Evolutionary conservation across 225 moss, liverwort and hornwort genomes (phyloP).

Genomic region (Rhytidiadelphus loreus): DNA sequence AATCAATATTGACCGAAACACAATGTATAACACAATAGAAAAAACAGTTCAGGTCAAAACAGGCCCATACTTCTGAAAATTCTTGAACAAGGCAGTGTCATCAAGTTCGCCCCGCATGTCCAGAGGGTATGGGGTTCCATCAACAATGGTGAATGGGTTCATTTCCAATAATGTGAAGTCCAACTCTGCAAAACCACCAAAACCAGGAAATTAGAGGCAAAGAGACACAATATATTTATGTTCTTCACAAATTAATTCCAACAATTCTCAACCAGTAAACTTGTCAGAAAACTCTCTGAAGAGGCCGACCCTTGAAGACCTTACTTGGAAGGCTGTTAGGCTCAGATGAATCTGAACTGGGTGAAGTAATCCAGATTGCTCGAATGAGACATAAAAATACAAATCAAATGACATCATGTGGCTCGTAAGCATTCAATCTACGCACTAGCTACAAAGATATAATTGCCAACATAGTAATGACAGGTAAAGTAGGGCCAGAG

Average conservation of each 20-base stretch:
- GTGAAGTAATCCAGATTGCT: background rate
- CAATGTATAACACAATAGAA: background rate
- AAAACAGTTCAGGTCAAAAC: background rate
- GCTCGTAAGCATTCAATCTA: background rate
- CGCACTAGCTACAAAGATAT: background rate
- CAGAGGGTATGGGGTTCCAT: slow-evolving; percentile 77
- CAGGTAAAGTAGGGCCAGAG: background rate
- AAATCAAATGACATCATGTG: background rate
- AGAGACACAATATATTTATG: too few species aligned
- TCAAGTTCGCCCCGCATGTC: slow-evolving; percentile 99
- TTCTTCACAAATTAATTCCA: background rate
- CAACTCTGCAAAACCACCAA: slow-evolving; percentile 40
- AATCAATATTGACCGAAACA: background rate
- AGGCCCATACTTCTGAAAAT: slow-evolving; percentile 68
- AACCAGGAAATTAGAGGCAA: background rate
- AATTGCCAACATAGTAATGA: background rate
- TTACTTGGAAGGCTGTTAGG: background rate
- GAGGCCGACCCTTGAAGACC: background rate
- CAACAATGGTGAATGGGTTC: slow-evolving; percentile 84
- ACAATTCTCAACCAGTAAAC: background rate
- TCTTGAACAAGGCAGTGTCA: slow-evolving; percentile 95
- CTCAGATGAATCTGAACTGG: background rate
- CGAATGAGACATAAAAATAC: background rate
- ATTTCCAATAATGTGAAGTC: slow-evolving; percentile 93
- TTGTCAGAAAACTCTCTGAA: background rate